phyloP scores from a whole-genome alignment of 345 rosid species.

The Abelmoschus esculentus region DNA sequence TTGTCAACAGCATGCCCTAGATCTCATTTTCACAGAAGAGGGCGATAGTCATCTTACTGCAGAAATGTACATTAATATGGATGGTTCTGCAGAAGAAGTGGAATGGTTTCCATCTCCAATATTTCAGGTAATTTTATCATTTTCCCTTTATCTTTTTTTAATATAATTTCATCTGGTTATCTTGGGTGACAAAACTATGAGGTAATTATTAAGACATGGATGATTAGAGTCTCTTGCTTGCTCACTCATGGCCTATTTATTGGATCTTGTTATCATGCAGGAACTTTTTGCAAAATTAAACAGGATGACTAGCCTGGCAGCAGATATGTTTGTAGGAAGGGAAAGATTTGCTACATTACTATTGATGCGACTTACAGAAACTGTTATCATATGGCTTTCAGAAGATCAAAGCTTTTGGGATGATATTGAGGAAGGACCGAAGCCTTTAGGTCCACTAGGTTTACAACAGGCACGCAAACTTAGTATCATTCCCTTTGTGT shows the following conservation, averaged over 20 bases:
- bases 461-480: constrained; percentile 58
- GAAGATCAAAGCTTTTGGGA: constrained; percentile 98
- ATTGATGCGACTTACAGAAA: constrained; percentile 94
- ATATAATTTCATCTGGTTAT: neutral
- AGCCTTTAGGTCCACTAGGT: constrained; percentile 86
- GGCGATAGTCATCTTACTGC: constrained; percentile 92
- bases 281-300: constrained; percentile 77
- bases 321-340: constrained; percentile 95
- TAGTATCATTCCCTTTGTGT: constrained; percentile 7
- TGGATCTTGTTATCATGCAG: constrained; percentile 32
- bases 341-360: constrained; percentile 85
- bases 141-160: neutral
- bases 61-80: constrained; percentile 83
- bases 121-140: constrained; percentile 62
- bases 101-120: constrained; percentile 87
- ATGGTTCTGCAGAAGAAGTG: constrained; percentile 59
- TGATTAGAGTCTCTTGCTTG: neutral
- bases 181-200: neutral
- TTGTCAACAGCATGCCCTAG: constrained; percentile 96
- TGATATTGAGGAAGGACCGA: constrained; percentile 94
- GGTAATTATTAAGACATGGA: neutral
- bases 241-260: neutral
- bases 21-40: constrained; percentile 94
- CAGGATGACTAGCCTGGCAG: constrained; percentile 77
- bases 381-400: constrained; percentile 89